A percentile compares a stretch with the other conserved stretches of the same genome.
Evolutionary conservation across 805 yeast genomes (phyloP).

Genomic region (Saccharomycopsis vini): DNA sequence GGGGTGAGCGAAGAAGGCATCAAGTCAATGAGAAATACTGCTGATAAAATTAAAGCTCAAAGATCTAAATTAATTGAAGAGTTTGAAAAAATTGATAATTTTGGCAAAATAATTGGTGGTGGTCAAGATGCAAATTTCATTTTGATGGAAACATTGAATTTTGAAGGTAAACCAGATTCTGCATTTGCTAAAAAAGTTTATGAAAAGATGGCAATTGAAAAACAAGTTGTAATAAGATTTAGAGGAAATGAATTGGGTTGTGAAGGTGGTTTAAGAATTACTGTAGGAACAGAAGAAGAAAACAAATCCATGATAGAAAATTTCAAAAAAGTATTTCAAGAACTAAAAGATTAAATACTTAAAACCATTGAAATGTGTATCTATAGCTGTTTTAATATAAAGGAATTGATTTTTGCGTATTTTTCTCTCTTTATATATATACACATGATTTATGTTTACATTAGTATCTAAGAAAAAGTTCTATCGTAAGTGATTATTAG

Average conservation of each 20-base stretch:
- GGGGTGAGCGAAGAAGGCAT: slow-evolving; percentile 59
- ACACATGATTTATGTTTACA: too few species aligned
- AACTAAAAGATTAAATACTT: slow-evolving; percentile 15
- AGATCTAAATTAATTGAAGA: slow-evolving; percentile 43
- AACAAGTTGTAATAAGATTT: slow-evolving; percentile 78
- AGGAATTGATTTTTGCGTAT: too few species aligned
- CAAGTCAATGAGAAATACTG: slow-evolving; percentile 46
- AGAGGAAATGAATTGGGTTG: slow-evolving; percentile 91
- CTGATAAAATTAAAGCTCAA: slow-evolving; percentile 43
- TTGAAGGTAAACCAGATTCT: slow-evolving; percentile 55
- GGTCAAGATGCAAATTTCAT: slow-evolving; percentile 82
- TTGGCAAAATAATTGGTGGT: slow-evolving; percentile 80
- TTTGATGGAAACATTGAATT: slow-evolving; percentile 60
- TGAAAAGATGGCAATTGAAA: slow-evolving; percentile 56
- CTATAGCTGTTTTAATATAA: too few species aligned
- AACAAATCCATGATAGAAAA: slow-evolving; percentile 48
- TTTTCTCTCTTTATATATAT: too few species aligned
- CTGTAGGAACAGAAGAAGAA: slow-evolving; percentile 79
- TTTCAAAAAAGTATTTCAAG: slow-evolving; percentile 31
- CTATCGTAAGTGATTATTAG: too few species aligned
- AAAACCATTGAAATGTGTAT: too few species aligned
- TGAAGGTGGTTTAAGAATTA: slow-evolving; percentile 75
- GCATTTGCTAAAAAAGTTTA: slow-evolving; percentile 60
- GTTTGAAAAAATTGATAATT: slow-evolving; percentile 47
- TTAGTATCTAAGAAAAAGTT: too few species aligned